Evolutionary conservation across 148 eudicot species (phyloP).

Genomic region (Rhododendron simsii): DNA sequence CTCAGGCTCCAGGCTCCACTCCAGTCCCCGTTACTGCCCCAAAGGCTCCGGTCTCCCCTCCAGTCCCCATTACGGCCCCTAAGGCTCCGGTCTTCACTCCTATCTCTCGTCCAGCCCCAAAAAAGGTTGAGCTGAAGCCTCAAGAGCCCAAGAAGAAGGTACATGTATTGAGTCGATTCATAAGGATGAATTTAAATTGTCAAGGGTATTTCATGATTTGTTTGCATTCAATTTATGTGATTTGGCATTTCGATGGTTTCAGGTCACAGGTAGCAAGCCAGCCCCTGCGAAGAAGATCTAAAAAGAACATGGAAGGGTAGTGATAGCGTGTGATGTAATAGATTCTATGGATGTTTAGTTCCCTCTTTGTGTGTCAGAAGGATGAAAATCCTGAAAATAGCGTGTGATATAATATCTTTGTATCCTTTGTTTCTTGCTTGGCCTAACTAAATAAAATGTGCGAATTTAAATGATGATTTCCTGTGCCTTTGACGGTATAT

Average conservation of each 20-base stretch:
- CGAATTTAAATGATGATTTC: background rate
- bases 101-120: slow-evolving; percentile 20
- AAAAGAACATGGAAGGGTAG: background rate
- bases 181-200: background rate
- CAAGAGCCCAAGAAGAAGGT: slow-evolving; percentile 33
- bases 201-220: background rate
- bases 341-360: background rate
- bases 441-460: slow-evolving; percentile 3
- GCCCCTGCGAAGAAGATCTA: slow-evolving; percentile 6
- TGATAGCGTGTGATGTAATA: background rate
- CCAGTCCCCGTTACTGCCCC: background rate
- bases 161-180: background rate
- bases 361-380: background rate
- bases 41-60: background rate
- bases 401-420: background rate
- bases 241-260: background rate
- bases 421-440: background rate
- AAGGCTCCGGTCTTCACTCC: slow-evolving; percentile 10
- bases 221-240: background rate
- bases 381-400: background rate
- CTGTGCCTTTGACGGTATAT: background rate
- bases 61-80: background rate
- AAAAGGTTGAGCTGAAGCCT: slow-evolving; percentile 22
- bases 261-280: slow-evolving; percentile 19
- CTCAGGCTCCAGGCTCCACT: background rate